These are phyloP conservation scores for Daldinia childiae DNA, from an alignment of 495 filamentous ascomycete species.

Conservation along the genomic window DNA sequence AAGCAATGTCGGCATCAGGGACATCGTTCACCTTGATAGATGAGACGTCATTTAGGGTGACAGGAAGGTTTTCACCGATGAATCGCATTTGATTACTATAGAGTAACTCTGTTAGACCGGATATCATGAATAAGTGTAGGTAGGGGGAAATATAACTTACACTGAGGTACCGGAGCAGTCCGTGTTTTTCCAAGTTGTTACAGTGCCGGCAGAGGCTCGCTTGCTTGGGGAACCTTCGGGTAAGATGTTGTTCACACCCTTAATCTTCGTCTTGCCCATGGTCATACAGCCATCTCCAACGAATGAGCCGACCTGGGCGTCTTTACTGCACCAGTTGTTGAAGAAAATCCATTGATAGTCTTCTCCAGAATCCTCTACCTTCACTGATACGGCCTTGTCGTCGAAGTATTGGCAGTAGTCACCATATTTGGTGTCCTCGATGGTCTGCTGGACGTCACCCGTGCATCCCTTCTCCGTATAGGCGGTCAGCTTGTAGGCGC, in stretches of 20 bases:
- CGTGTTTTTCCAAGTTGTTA: background rate
- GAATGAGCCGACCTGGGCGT: background rate
- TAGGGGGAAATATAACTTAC: background rate
- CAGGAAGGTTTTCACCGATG: background rate
- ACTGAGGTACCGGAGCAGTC: background rate
- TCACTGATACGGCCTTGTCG: background rate
- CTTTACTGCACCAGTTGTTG: background rate
- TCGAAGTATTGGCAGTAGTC: background rate
- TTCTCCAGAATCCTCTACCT: background rate
- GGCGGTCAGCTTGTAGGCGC: conserved; percentile 19
- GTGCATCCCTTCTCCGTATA: conserved; percentile 22
- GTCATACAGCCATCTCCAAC: background rate
- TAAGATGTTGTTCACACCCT: background rate
- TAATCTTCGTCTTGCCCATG: background rate
- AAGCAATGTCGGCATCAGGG: conserved; percentile 12
- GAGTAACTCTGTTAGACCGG: background rate
- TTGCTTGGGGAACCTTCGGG: background rate
- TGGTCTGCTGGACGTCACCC: conserved; percentile 13
- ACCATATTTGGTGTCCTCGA: background rate
- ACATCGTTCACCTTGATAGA: conserved; percentile 22
- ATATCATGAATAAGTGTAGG: background rate
- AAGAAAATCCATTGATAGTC: background rate
- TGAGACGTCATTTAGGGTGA: background rate
- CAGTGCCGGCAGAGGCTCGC: background rate
- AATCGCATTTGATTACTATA: background rate